A percentile compares a stretch with the other conserved stretches of the same genome.
Conservation (phyloP, 768 basidiomycete species). For the Kwoniella shandongensis region DNA sequence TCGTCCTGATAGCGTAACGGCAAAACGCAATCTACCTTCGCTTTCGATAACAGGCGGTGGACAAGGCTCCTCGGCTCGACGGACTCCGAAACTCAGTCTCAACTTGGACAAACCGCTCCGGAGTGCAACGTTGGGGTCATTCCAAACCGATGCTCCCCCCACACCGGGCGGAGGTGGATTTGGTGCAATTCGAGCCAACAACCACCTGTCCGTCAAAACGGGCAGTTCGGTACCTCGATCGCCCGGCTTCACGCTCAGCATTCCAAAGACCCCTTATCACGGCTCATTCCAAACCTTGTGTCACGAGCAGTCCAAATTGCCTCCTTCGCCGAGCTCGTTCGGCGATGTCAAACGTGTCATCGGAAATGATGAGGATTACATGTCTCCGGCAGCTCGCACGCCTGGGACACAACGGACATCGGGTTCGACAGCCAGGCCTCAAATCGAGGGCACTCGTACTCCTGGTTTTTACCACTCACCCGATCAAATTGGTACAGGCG, state of each 20-base stretch:
- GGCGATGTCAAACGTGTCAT: slow-evolving; percentile 25
- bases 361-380: slow-evolving; percentile 35
- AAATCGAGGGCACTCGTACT: too few relatives aligned
- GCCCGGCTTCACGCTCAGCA: slow-evolving; percentile 13
- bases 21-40: slow-evolving; percentile 58
- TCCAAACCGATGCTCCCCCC: slow-evolving; percentile 19
- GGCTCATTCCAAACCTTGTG: slow-evolving; percentile 34
- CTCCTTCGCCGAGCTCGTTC: slow-evolving; percentile 41
- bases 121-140: slow-evolving; percentile 33
- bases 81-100: slow-evolving; percentile 37
- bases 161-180: slow-evolving; percentile 4
- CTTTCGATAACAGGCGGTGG: slow-evolving; percentile 22
- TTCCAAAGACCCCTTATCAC: slow-evolving; percentile 17
- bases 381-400: not conserved
- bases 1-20: slow-evolving; percentile 61
- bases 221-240: slow-evolving; percentile 7
- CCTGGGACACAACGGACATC: not conserved
- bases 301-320: slow-evolving; percentile 31
- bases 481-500: not conserved
- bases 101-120: slow-evolving; percentile 36
- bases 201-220: slow-evolving; percentile 10
- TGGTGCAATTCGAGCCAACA: not conserved
- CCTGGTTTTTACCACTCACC: too few relatives aligned
- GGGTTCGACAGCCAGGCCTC: not conserved
- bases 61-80: slow-evolving; percentile 11